phyloP scores from a whole-genome alignment of 176 grass and related monocot species.

The Metroxylon sagu region DNA sequence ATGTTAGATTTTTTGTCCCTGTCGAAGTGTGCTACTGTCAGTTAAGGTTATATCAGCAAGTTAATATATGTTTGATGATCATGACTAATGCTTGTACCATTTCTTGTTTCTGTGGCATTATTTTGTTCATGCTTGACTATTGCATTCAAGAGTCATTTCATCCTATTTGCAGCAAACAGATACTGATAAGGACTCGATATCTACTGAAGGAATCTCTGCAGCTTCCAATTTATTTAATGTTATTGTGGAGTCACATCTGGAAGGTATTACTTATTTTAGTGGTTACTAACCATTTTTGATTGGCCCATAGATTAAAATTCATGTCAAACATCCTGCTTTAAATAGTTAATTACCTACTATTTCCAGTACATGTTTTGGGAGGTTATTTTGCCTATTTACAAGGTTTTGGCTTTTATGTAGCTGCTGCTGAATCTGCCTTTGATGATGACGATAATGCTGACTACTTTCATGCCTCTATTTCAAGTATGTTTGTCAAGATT shows the following conservation, averaged over 20 bases:
- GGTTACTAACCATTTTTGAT: background rate
- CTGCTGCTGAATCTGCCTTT: slow-evolving; percentile 92
- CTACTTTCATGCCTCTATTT: slow-evolving; percentile 97
- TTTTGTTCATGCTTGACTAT: too few relatives aligned
- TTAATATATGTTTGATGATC: too few relatives aligned
- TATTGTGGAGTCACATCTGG: slow-evolving; percentile 87
- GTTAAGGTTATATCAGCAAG: too few relatives aligned
- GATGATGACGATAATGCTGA: slow-evolving; percentile 76
- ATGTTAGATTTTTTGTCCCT: too few relatives aligned
- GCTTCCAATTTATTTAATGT: slow-evolving; percentile 81
- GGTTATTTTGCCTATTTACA: background rate
- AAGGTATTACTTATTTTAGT: slow-evolving; percentile 38
- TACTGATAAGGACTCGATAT: slow-evolving; percentile 48
- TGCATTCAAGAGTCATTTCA: background rate
- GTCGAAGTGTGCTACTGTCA: too few relatives aligned
- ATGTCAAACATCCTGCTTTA: background rate
- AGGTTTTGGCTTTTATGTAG: slow-evolving; percentile 46
- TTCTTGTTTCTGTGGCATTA: too few relatives aligned
- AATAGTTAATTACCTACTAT: too few relatives aligned
- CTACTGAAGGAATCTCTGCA: slow-evolving; percentile 66
- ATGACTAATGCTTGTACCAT: too few relatives aligned
- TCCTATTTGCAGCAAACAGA: slow-evolving; percentile 39
- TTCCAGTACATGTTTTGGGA: too few relatives aligned
- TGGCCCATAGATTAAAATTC: background rate
- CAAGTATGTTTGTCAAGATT: slow-evolving; percentile 48